A percentile compares a stretch with the other conserved stretches of the same genome.
These are phyloP conservation scores for Russula brevipes DNA, from an alignment of 768 basidiomycete species.

Conservation along the genomic window DNA sequence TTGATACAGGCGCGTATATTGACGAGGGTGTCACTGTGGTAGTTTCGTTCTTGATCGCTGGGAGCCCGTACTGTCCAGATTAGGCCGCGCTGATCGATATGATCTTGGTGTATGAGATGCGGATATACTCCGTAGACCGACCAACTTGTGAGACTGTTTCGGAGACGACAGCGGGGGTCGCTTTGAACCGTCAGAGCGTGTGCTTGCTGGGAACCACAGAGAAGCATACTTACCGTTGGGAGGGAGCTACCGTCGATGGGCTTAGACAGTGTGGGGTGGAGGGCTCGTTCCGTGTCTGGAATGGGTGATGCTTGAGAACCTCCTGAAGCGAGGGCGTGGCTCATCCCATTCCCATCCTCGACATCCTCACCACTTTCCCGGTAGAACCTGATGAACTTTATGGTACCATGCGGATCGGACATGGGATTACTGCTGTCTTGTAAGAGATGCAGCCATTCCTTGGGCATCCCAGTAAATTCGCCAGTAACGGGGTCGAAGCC, in stretches of 20 bases:
- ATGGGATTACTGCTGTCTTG: constrained; percentile 94
- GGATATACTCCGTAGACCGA: constrained; percentile 16
- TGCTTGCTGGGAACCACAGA: constrained; percentile 5
- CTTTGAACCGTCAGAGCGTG: constrained; percentile 25
- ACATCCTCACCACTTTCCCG: constrained; percentile 79
- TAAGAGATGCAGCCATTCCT: constrained; percentile 97
- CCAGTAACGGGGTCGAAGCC: constrained; percentile 99
- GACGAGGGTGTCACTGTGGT: constrained; percentile 39
- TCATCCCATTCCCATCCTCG: constrained; percentile 89
- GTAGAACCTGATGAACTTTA: constrained; percentile 99
- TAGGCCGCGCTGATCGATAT: constrained; percentile 64
- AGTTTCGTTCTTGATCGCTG: constrained; percentile 58
- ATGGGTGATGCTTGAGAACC: constrained; percentile 24
- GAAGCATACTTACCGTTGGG: constrained; percentile 46
- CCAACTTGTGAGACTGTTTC: constrained; percentile 35
- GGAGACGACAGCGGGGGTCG: constrained; percentile 40
- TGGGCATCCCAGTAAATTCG: constrained; percentile 95
- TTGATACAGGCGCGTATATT: constrained; percentile 92
- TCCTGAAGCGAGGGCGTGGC: constrained; percentile 32
- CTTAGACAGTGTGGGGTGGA: constrained; percentile 29
- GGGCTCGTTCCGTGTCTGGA: constrained; percentile 9
- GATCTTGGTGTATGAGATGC: constrained; percentile 42
- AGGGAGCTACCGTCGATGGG: constrained; percentile 47
- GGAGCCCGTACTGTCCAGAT: constrained; percentile 84
- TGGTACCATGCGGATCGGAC: constrained; percentile 89